Percentiles rank a stretch among this genome's conserved stretches.
phyloP scores from a whole-genome alignment of 1,284 basidiomycete genomes.

The Fomitopsis pinicola region DNA sequence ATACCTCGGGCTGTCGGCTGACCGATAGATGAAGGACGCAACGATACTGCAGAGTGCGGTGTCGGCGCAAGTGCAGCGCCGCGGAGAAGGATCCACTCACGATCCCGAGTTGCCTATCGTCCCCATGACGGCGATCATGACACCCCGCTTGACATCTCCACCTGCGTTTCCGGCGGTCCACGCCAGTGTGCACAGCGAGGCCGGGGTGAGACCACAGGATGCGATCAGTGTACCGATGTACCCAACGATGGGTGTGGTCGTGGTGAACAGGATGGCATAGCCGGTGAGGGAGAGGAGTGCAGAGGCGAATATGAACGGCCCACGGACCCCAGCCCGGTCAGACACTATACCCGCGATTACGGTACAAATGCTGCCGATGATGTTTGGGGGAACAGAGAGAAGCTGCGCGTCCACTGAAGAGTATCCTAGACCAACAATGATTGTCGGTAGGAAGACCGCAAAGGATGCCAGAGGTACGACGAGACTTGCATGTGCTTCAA shows the following conservation, averaged over 20 bases:
- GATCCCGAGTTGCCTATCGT: slow-evolving; percentile 61
- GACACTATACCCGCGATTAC: slow-evolving; percentile 9
- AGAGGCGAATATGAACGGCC: slow-evolving; percentile 52
- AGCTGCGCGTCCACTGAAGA: slow-evolving; percentile 22
- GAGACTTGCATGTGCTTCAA: slow-evolving; percentile 38
- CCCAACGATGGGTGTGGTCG: slow-evolving; percentile 44
- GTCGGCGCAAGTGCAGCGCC: background rate
- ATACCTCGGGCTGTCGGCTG: slow-evolving; percentile 13
- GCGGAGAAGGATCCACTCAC: slow-evolving; percentile 2
- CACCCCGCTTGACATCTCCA: slow-evolving; percentile 64
- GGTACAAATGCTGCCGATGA: slow-evolving; percentile 11
- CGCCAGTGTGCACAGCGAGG: slow-evolving; percentile 53
- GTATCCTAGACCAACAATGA: slow-evolving; percentile 28
- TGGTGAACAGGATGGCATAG: slow-evolving; percentile 55
- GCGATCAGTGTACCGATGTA: slow-evolving; percentile 61
- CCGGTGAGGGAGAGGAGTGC: slow-evolving; percentile 53
- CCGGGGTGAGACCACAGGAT: slow-evolving; percentile 57
- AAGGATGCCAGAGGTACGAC: slow-evolving; percentile 13
- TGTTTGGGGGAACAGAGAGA: slow-evolving; percentile 18
- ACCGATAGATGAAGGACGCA: slow-evolving; percentile 15
- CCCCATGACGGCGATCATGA: slow-evolving; percentile 63
- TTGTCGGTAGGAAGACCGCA: slow-evolving; percentile 23
- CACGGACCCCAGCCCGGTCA: slow-evolving; percentile 26
- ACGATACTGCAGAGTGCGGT: slow-evolving; percentile 4
- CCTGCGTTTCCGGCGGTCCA: slow-evolving; percentile 68